A percentile compares a stretch with the other conserved stretches of the same genome.
Evolutionary conservation across 208 protist genomes (phyloP).

Genomic region (Leishmania martiniquensis): DNA sequence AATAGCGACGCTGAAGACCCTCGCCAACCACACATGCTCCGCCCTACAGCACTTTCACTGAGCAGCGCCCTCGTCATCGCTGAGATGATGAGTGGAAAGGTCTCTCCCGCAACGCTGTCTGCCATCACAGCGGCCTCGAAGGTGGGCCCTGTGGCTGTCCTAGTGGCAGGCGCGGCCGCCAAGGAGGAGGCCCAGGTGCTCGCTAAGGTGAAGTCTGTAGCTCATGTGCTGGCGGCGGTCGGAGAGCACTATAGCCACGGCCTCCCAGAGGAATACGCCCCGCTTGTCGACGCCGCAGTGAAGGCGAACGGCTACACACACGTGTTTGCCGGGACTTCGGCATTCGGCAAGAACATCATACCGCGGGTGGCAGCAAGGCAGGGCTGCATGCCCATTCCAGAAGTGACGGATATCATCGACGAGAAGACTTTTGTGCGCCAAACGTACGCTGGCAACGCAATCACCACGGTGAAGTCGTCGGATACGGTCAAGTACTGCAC

Average conservation of each 20-base stretch:
- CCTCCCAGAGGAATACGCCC: constrained; percentile 85
- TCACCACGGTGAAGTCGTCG: constrained; percentile 92
- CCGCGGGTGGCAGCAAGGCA: constrained; percentile 93
- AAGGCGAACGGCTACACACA: constrained; percentile 89
- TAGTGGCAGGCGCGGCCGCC: constrained; percentile 74
- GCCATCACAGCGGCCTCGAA: constrained; percentile 89
- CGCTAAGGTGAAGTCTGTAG: constrained; percentile 80
- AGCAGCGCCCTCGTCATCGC: constrained; percentile 79
- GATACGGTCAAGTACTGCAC: constrained; percentile 96
- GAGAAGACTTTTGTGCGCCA: constrained; percentile 96
- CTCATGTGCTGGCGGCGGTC: constrained; percentile 68
- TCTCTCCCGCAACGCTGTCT: constrained; percentile 78
- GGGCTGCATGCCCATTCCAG: constrained; percentile 92
- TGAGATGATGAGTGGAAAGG: constrained; percentile 65
- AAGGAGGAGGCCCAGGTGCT: constrained; percentile 46
- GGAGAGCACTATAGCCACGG: constrained; percentile 79
- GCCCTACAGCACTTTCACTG: constrained; percentile 27
- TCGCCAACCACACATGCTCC: constrained; percentile 50
- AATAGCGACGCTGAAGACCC: neutral
- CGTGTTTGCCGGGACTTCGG: constrained; percentile 92
- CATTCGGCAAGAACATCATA: constrained; percentile 96
- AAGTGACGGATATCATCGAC: constrained; percentile 91
- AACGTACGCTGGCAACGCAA: constrained; percentile 98
- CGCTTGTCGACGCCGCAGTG: constrained; percentile 58
- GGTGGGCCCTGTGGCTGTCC: constrained; percentile 81